Evolutionary conservation across 768 basidiomycete species (phyloP).

Genomic region (Amanita jacksonii): DNA sequence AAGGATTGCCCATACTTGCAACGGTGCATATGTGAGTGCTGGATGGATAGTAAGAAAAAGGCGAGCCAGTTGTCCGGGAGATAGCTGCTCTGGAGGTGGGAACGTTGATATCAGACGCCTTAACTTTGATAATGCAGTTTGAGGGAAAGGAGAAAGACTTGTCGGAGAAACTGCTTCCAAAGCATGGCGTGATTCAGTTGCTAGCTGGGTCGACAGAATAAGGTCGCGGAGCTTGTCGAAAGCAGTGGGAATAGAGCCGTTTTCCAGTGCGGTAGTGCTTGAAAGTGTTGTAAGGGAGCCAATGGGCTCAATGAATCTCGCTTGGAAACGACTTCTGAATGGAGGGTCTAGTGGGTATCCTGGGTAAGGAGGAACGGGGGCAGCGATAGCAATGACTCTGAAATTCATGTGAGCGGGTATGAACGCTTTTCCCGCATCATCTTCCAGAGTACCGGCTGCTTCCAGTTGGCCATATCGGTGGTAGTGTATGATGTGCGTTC

Average conservation of each 20-base stretch:
- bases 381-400: constrained; percentile 59
- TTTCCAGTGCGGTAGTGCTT: constrained; percentile 9
- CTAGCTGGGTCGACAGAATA: constrained; percentile 53
- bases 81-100: constrained; percentile 32
- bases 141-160: constrained; percentile 51
- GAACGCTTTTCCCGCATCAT: constrained; percentile 33
- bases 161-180: constrained; percentile 46
- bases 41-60: constrained; percentile 54
- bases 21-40: constrained; percentile 41
- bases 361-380: constrained; percentile 59
- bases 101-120: constrained; percentile 34
- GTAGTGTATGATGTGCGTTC: constrained; percentile 59
- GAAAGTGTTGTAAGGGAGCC: constrained; percentile 40
- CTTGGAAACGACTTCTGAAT: constrained; percentile 61
- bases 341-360: constrained; percentile 61
- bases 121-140: constrained; percentile 50
- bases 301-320: constrained; percentile 55
- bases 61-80: constrained; percentile 41
- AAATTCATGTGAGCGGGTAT: constrained; percentile 61
- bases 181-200: constrained; percentile 46
- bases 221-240: constrained; percentile 42
- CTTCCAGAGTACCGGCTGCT: constrained; percentile 17
- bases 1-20: constrained; percentile 55
- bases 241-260: constrained; percentile 15
- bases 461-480: constrained; percentile 47